Evolutionary conservation across 805 yeast species (phyloP).

Genomic region (Lachancea kluyveri): DNA sequence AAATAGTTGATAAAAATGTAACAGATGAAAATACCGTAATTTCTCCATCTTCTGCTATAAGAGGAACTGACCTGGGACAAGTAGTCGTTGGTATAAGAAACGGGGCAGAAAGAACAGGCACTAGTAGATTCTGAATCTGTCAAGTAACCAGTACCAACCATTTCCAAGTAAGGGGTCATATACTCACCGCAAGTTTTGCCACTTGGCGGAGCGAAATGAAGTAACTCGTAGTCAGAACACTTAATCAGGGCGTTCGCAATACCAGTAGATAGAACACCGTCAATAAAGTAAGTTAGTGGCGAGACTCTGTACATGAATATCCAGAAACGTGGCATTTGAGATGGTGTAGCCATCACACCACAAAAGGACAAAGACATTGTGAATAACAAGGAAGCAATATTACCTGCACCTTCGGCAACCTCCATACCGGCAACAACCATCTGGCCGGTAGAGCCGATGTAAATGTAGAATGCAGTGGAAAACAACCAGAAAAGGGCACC

Average conservation of each 20-base stretch:
- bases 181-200: slow-evolving; percentile 56
- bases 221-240: slow-evolving; percentile 45
- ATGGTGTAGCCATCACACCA: slow-evolving; percentile 64
- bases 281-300: slow-evolving; percentile 63
- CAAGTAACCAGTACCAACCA: slow-evolving; percentile 42
- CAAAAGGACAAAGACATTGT: slow-evolving; percentile 64
- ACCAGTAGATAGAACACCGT: slow-evolving; percentile 48
- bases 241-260: slow-evolving; percentile 42
- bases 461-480: slow-evolving; percentile 43
- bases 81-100: slow-evolving; percentile 49
- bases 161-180: slow-evolving; percentile 33
- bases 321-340: slow-evolving; percentile 69
- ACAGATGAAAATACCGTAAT: slow-evolving; percentile 51
- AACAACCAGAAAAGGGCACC: slow-evolving; percentile 52
- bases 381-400: slow-evolving; percentile 49
- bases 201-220: slow-evolving; percentile 43
- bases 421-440: slow-evolving; percentile 54
- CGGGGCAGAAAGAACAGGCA: slow-evolving; percentile 53
- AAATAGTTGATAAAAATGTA: slow-evolving; percentile 41
- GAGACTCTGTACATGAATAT: slow-evolving; percentile 68
- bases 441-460: slow-evolving; percentile 53
- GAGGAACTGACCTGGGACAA: slow-evolving; percentile 40
- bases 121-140: slow-evolving; percentile 41
- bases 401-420: slow-evolving; percentile 57
- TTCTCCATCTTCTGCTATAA: slow-evolving; percentile 45